Conservation (phyloP, 257 asterid genomes). For the Gentiana dahurica region DNA sequence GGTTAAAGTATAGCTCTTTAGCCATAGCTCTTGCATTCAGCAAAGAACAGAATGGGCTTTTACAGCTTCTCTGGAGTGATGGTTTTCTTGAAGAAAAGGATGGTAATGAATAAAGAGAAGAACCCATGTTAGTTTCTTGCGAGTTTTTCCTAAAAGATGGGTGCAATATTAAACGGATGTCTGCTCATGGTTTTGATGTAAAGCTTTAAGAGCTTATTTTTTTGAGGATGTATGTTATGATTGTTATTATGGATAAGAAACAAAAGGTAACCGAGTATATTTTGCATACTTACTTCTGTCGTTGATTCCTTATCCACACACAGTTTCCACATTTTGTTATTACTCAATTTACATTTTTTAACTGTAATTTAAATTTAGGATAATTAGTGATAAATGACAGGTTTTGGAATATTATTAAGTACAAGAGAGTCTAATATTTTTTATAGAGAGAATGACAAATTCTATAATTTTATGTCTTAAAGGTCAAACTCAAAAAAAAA, state of each 20-base stretch:
- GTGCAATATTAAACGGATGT: background rate
- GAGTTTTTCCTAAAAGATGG: background rate
- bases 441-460: no score
- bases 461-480: no score
- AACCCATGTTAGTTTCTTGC: constrained; percentile 26
- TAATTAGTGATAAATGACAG: no score
- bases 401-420: no score
- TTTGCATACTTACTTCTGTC: background rate
- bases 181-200: constrained; percentile 2
- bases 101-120: constrained; percentile 40
- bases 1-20: constrained; percentile 72
- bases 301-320: no score
- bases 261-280: constrained; percentile 2
- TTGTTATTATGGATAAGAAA: constrained; percentile 3
- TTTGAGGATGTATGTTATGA: background rate
- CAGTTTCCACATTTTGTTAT: no score
- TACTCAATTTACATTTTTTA: no score
- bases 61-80: constrained; percentile 18
- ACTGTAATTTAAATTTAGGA: no score
- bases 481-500: no score
- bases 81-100: constrained; percentile 33
- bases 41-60: constrained; percentile 24
- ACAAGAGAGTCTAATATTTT: no score
- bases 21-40: constrained; percentile 50
- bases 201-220: no score